Evolutionary conservation across 2,329 filamentous ascomycete genomes (phyloP), one percentile per base, ranked within the genome.

Genomic region (Diatrype stigma): DNA sequence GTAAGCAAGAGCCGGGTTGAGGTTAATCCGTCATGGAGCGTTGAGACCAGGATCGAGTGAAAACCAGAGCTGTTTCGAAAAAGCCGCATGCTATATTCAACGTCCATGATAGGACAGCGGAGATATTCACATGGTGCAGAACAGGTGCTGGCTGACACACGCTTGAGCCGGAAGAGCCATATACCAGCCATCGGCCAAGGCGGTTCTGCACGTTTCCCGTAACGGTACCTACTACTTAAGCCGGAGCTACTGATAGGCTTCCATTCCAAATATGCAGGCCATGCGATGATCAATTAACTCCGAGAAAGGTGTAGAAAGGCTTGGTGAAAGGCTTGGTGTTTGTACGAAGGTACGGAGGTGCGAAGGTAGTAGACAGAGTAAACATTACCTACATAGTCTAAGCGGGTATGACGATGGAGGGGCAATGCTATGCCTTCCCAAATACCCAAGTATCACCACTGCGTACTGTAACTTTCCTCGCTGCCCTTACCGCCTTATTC

Each of bases 41-140:
- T n/a, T n/a, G n/a, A n/a, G n/a, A n/a, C n/a, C 16, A 17, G 37
- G 19, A 44, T 51, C 49, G 48, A 22, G 22, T 42, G 28, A 14
- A 38, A 30, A 49, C 22, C 10, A 38, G 44, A 19, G 6, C 40
- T 19, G 42, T 17, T 38, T 34, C 56, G 58, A 58, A 56, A 64
- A 50, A 50, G 49, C 44, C 50, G 49, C 49, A 47, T 48, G 52
- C 30, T 52, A 45, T 46, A 40, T 47, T 50, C 42, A 28, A 35
- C 17, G 17, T 17, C 17, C 19, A 17, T 40, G 17, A 40, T 40
- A 40, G 37, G 37, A 40, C 11, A 12, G 12, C 37, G 37, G 37
- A 40, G 37, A 40, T 40, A 40, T 40, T 19, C 8, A 5, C 6
- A 40, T 19, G 19, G 5, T 6, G 16, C 5, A 32, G 12, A 32